Percentiles rank a stretch among this genome's conserved stretches.
These are phyloP conservation scores for Zygosaccharomyces kombuchaensis DNA, from an alignment of 805 yeast species.

Conservation along the genomic window DNA sequence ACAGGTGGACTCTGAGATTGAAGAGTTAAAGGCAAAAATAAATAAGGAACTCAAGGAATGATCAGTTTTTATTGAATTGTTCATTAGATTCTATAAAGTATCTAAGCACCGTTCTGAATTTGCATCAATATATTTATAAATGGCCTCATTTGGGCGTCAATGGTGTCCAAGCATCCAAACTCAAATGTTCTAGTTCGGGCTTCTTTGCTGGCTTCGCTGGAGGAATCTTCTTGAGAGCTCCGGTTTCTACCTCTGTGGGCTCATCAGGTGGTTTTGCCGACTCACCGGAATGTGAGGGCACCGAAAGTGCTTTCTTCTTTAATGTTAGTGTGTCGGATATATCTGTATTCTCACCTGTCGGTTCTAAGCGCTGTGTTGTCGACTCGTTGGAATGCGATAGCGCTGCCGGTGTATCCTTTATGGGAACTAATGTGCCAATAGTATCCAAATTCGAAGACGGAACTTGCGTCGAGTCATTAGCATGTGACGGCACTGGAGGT, in stretches of 20 bases:
- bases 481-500: constrained; percentile 7
- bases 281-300: neutral
- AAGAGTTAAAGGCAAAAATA: constrained; percentile 39
- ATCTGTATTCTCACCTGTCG: neutral
- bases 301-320: neutral
- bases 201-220: constrained; percentile 32
- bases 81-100: neutral
- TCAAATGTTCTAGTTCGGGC: constrained; percentile 21
- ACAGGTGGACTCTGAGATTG: constrained; percentile 43
- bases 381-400: neutral
- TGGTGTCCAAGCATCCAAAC: constrained; percentile 50
- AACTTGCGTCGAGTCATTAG: neutral
- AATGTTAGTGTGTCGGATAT: neutral
- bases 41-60: constrained; percentile 23
- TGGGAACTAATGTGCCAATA: neutral
- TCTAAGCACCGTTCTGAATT: neutral
- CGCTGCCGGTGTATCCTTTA: neutral
- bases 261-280: neutral
- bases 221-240: constrained; percentile 17
- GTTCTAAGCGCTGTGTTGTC: neutral
- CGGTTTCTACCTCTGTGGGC: neutral
- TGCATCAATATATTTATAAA: neutral
- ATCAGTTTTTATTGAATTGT: neutral
- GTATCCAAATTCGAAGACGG: neutral
- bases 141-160: constrained; percentile 41